Base-by-base conservation (phyloP, 1,284 basidiomycete genomes). In the Trichosporon asahii region DNA sequence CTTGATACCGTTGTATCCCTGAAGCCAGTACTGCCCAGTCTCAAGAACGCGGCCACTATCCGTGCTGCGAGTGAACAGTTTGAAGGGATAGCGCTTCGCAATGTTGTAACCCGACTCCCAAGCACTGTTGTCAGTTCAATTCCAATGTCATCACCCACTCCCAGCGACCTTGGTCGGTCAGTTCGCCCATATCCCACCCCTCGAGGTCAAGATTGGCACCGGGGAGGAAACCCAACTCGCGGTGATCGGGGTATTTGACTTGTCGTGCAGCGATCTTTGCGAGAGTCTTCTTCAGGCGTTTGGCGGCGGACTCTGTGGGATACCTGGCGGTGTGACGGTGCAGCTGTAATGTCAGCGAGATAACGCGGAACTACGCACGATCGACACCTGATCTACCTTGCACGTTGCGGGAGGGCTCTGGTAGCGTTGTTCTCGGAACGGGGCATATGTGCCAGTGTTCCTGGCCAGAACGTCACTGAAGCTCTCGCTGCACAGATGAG, bases 241-340 rank as follows among this genome's bases (percentile, higher is more conserved):
- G 78, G 68, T 89, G 57, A 15, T 7, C 23, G 29, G 57, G 57
- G 11, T 33, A 11, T 14, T 31, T 31, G 77, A 57, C 66, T 74
- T 66, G 70, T 66, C 44, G 73, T 77, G 2, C 73, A 31, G 18
- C 66, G 21, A 85, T 65, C 74, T 84, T 84, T 12, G 64, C 67
- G 9, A 85, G 74, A 0, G 89, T 86, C 0, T 78, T 69, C 37
- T 83, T 69, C n/a, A 93, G 90, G 2, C 75, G 74, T 12, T 77
- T 76, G 0, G 85, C 80, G 0, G 89, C 86, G 6, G 84, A 84
- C 0, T 80, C 76, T 0, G 92, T 93, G 0, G 93, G 94, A 74
- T 87, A 94, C 35, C 94, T 87, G 1, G 91, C 89, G 0, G 92
- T 91, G 76, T 95, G 94, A 11, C 93, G 86, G 83, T 95, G 90